A percentile compares a stretch with the other conserved stretches of the same genome.
phyloP scores from a whole-genome alignment of 116 monocot species.

The Cymodocea nodosa region DNA sequence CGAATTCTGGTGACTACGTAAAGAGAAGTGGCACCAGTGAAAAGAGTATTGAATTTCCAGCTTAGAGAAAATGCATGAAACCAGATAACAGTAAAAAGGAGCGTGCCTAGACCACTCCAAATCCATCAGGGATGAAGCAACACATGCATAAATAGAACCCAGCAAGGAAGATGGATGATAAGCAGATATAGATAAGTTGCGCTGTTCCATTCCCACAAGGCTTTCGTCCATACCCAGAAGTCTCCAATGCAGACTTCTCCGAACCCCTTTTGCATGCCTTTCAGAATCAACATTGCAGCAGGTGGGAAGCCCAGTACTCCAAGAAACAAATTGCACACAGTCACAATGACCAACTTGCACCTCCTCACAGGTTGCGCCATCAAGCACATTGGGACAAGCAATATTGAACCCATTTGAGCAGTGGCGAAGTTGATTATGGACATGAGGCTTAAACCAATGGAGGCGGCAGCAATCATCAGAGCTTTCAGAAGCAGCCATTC shows the following conservation, averaged over 20 bases:
- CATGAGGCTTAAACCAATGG: constrained; percentile 64
- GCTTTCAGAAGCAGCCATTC: constrained; percentile 64
- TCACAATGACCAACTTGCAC: constrained; percentile 6
- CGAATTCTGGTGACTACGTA: too few relatives aligned
- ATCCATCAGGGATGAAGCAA: constrained; percentile 45
- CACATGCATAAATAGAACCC: constrained; percentile 63
- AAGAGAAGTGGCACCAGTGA: too few relatives aligned
- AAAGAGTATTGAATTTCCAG: too few relatives aligned
- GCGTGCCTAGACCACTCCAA: background rate
- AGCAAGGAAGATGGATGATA: constrained; percentile 78
- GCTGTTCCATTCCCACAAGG: constrained; percentile 77
- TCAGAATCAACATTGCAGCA: constrained; percentile 25
- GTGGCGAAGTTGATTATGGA: constrained; percentile 83
- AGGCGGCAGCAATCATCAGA: constrained; percentile 33
- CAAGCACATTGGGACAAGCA: constrained; percentile 71
- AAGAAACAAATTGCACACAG: constrained; percentile 24
- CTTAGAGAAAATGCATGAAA: too few relatives aligned
- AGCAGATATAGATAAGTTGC: constrained; percentile 72
- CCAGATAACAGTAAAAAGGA: too few relatives aligned
- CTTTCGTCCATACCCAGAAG: constrained; percentile 59
- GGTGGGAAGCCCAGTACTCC: constrained; percentile 49
- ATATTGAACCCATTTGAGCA: constrained; percentile 62
- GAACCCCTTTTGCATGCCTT: constrained; percentile 24
- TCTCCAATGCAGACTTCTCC: constrained; percentile 18
- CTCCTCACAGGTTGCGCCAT: constrained; percentile 44